phyloP scores from a whole-genome alignment of 2,329 filamentous ascomycete genomes.

The Nemania sp. region DNA sequence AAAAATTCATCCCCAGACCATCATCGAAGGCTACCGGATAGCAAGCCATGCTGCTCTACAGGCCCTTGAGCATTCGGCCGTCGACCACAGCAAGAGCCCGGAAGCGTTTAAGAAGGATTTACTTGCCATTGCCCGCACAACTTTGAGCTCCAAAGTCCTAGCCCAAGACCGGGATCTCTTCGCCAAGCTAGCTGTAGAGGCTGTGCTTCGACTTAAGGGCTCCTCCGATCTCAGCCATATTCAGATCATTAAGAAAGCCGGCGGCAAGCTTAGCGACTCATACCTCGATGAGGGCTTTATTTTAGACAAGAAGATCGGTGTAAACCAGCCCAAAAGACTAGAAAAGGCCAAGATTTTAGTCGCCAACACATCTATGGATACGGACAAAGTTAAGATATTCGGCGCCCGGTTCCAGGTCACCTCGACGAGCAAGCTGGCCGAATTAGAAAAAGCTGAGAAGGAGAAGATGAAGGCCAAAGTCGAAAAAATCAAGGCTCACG shows the following conservation, averaged over 20 bases:
- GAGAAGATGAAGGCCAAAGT: constrained; percentile 99
- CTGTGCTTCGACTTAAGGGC: constrained; percentile 84
- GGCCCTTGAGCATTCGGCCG: constrained; percentile 80
- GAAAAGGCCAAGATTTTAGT: constrained; percentile 98
- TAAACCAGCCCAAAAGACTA: constrained; percentile 95
- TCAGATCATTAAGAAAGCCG: constrained; percentile 99
- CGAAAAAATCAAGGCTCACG: constrained; percentile 96
- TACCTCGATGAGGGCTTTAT: constrained; percentile 99
- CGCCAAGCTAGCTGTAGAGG: constrained; percentile 84
- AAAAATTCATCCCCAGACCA: constrained; percentile 99
- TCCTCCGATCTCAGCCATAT: constrained; percentile 96
- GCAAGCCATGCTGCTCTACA: constrained; percentile 85
- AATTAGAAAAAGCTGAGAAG: constrained; percentile 95
- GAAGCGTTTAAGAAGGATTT: constrained; percentile 89
- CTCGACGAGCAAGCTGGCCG: constrained; percentile 94
- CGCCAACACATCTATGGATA: constrained; percentile 99
- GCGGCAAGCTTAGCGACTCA: constrained; percentile 95
- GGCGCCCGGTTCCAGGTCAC: constrained; percentile 95
- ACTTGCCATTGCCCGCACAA: constrained; percentile 87
- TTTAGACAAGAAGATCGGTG: constrained; percentile 97
- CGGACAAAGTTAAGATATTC: constrained; percentile 99
- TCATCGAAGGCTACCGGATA: constrained; percentile 99
- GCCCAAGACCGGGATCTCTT: constrained; percentile 94
- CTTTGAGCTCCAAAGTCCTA: constrained; percentile 94
- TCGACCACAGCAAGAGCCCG: constrained; percentile 84